Evolutionary conservation across 2,329 filamentous ascomycete genomes (phyloP).

Genomic region (Incumbomyces delicatus): DNA sequence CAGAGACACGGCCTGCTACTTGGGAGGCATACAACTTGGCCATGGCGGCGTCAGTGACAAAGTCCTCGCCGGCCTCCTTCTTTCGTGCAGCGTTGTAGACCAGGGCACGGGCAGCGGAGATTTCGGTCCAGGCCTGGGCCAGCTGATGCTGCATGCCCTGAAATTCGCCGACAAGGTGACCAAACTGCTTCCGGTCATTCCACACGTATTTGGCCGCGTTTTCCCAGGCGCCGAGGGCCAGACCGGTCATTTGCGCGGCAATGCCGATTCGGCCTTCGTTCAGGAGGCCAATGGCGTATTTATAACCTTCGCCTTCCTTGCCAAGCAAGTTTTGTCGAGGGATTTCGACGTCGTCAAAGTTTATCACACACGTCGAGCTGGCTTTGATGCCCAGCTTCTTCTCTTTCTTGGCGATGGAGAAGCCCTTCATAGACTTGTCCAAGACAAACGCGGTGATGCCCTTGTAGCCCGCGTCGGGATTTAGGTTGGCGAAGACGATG

Average conservation of each 20-base stretch:
- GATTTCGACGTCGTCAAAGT: conserved; percentile 91
- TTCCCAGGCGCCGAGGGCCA: conserved; percentile 88
- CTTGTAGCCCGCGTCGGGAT: conserved; percentile 87
- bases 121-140: conserved; percentile 90
- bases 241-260: conserved; percentile 95
- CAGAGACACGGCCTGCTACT: conserved; percentile 76
- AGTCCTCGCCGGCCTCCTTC: conserved; percentile 95
- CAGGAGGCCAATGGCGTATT: conserved; percentile 86
- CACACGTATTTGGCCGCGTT: conserved; percentile 91
- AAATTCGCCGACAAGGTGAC: conserved; percentile 86
- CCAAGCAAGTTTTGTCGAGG: conserved; percentile 83
- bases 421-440: conserved; percentile 79
- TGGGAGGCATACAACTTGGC: conserved; percentile 92
- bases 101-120: conserved; percentile 77
- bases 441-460: conserved; percentile 94
- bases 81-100: conserved; percentile 95
- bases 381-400: conserved; percentile 98
- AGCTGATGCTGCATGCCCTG: conserved; percentile 99
- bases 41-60: conserved; percentile 94
- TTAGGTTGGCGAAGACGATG: conserved; percentile 94
- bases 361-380: conserved; percentile 92
- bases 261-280: conserved; percentile 98
- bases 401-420: conserved; percentile 97
- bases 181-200: conserved; percentile 98
- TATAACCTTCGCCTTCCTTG: conserved; percentile 85